These are phyloP conservation scores for Phoma herbarum DNA, from an alignment of 2,329 filamentous ascomycete genomes.

Conservation along the genomic window DNA sequence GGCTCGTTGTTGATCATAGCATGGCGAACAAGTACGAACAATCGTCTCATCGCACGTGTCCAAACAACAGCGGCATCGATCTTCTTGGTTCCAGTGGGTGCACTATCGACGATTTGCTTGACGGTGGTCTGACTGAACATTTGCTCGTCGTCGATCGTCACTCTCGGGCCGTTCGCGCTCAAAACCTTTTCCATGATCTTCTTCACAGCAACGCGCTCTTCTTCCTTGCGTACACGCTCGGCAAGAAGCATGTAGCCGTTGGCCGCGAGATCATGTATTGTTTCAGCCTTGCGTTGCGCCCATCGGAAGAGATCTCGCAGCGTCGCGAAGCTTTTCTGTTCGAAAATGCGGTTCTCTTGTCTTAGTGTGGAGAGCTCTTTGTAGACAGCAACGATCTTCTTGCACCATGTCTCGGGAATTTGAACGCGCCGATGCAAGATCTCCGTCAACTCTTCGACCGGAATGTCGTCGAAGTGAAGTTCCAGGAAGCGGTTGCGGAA, in stretches of 20 bases:
- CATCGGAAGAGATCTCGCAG: constrained; percentile 95
- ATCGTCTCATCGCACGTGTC: constrained; percentile 91
- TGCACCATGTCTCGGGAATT: constrained; percentile 90
- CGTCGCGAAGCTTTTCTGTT: constrained; percentile 97
- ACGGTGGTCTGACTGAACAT: constrained; percentile 69
- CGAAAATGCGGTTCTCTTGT: constrained; percentile 90
- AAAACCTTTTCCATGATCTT: constrained; percentile 89
- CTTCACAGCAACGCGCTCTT: constrained; percentile 86
- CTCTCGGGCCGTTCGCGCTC: constrained; percentile 65
- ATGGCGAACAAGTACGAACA: constrained; percentile 88
- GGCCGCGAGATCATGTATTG: constrained; percentile 83
- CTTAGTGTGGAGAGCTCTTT: constrained; percentile 88
- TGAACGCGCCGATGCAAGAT: constrained; percentile 90
- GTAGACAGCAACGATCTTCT: constrained; percentile 91
- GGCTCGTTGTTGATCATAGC: constrained; percentile 92
- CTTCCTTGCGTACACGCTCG: constrained; percentile 89
- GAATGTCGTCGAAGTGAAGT: constrained; percentile 97
- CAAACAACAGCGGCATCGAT: constrained; percentile 71
- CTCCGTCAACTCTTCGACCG: constrained; percentile 88
- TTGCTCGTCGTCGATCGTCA: constrained; percentile 75
- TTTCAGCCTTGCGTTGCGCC: constrained; percentile 86
- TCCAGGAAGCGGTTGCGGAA: constrained; percentile 98
- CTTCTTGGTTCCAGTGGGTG: constrained; percentile 37
- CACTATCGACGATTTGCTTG: constrained; percentile 39
- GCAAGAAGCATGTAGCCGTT: constrained; percentile 97